Evolutionary conservation across 2,329 filamentous ascomycete genomes (phyloP).

Genomic region (Diaporthe sp.): DNA sequence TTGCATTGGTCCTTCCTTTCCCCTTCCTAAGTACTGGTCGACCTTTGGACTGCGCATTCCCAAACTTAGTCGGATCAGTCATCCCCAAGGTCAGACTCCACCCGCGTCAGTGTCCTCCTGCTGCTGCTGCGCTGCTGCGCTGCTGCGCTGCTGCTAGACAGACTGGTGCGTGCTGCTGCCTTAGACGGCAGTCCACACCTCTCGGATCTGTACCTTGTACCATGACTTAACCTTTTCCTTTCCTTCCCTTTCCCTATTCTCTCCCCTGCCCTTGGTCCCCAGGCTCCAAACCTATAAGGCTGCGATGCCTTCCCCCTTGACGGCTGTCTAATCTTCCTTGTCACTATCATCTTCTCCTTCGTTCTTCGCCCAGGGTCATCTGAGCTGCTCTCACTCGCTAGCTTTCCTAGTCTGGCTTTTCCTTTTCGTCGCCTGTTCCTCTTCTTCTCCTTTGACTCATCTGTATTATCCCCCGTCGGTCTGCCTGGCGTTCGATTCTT

Average conservation of each 20-base stretch:
- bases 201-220: constrained; percentile 33
- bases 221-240: constrained; percentile 35
- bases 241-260: constrained; percentile 41
- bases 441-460: constrained; percentile 39
- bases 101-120: constrained; percentile 35
- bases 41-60: constrained; percentile 36
- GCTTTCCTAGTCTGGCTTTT: constrained; percentile 43
- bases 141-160: constrained; percentile 15
- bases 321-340: constrained; percentile 38
- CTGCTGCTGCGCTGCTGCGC: constrained; percentile 24
- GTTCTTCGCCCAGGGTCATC: constrained; percentile 39
- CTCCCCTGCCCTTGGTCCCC: constrained; percentile 46
- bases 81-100: constrained; percentile 40
- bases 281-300: constrained; percentile 67
- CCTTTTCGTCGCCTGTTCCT: constrained; percentile 40
- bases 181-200: constrained; percentile 38
- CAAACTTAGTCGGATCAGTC: constrained; percentile 40
- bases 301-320: constrained; percentile 60
- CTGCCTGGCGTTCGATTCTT: constrained; percentile 34
- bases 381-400: constrained; percentile 40
- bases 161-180: constrained; percentile 38
- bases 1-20: constrained; percentile 31
- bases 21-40: constrained; percentile 31
- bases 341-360: constrained; percentile 47
- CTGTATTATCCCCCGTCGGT: constrained; percentile 32